These are phyloP conservation scores for Saccharomycopsis babjevae DNA, from an alignment of 805 yeast genomes.

Conservation along the genomic window DNA sequence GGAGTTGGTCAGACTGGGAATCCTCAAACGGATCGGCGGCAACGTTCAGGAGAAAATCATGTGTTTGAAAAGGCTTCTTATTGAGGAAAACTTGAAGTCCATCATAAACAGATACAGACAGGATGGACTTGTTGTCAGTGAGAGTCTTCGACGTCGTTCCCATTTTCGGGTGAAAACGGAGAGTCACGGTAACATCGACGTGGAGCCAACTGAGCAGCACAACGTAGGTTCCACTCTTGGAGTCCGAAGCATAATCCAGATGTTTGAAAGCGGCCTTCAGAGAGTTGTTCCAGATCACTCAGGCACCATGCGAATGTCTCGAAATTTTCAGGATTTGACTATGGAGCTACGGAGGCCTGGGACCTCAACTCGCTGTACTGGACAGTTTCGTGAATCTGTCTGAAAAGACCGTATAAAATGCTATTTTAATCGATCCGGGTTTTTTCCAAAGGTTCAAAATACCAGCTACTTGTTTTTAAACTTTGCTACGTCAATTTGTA, in stretches of 20 bases:
- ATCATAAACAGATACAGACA: constrained; percentile 10
- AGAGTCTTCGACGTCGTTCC: neutral
- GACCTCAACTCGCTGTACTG: no score
- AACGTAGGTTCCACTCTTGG: neutral
- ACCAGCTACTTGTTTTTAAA: no score
- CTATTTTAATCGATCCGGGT: no score
- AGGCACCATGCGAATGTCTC: no score
- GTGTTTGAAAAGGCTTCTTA: neutral
- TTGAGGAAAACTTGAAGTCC: constrained; percentile 10
- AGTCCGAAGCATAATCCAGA: neutral
- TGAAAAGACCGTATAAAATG: no score
- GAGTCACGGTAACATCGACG: neutral
- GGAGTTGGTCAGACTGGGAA: constrained; percentile 1
- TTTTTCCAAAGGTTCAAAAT: no score
- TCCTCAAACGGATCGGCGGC: neutral
- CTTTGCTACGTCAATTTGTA: no score
- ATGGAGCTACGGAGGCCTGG: no score
- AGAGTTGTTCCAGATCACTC: no score
- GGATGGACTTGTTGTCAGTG: neutral
- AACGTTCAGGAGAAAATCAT: neutral
- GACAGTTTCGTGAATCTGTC: no score
- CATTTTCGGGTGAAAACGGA: neutral
- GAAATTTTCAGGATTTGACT: no score
- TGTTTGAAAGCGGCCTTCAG: neutral
- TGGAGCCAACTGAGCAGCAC: no score